Percentiles rank a stretch among this genome's conserved stretches.
Conservation (phyloP, 352 stramenopile species). For the Blastocystis hominis region DNA sequence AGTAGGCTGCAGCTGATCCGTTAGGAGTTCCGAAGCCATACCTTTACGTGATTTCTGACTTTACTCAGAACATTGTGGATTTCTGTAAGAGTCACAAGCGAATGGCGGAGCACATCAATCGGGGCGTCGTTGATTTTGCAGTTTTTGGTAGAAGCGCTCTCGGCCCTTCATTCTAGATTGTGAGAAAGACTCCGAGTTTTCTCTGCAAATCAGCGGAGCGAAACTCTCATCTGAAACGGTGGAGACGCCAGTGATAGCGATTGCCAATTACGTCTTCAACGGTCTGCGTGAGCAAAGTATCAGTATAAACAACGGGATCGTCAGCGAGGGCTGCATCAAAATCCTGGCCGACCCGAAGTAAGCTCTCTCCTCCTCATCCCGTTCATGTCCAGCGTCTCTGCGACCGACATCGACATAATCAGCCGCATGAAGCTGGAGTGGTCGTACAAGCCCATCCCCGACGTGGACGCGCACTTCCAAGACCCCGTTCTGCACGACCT, state of each 20-base stretch:
- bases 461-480: background rate
- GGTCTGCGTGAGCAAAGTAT: conserved; percentile 59
- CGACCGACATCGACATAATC: conserved; percentile 32
- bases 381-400: background rate
- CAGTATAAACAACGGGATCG: conserved; percentile 23
- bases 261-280: conserved; percentile 64
- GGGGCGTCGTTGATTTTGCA: conserved; percentile 62
- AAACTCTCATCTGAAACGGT: conserved; percentile 46
- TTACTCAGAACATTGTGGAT: conserved; percentile 57
- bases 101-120: conserved; percentile 57
- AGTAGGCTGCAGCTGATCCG: background rate
- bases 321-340: conserved; percentile 28
- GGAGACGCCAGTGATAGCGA: conserved; percentile 60
- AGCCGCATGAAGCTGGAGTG: conserved; percentile 50
- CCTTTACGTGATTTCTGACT: conserved; percentile 62
- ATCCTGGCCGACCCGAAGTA: conserved; percentile 27
- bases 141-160: conserved; percentile 55
- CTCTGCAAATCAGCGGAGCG: conserved; percentile 42
- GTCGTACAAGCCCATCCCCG: background rate
- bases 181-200: conserved; percentile 24
- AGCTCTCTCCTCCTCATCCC: background rate
- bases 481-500: background rate
- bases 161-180: conserved; percentile 13
- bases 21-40: conserved; percentile 58
- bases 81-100: conserved; percentile 57